Evolutionary conservation across 495 filamentous ascomycete genomes (phyloP).

Genomic region (Neurospora sublineolata): DNA sequence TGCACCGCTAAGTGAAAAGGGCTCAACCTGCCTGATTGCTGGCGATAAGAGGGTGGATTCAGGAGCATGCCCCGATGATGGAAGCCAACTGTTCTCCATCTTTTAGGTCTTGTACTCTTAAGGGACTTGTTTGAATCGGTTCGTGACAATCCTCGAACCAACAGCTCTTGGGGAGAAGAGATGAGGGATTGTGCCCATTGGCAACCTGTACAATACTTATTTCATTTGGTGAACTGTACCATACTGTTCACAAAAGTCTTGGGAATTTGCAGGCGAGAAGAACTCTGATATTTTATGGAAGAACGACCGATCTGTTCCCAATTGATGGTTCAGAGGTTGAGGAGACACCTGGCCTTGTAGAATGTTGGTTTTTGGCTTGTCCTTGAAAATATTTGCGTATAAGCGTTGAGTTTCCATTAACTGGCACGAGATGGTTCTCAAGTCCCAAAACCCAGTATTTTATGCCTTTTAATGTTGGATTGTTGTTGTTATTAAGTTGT

Average conservation of each 20-base stretch:
- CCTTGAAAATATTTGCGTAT: background rate
- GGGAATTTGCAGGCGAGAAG: background rate
- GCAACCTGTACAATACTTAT: background rate
- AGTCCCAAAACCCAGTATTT: background rate
- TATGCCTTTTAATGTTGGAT: background rate
- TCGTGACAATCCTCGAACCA: background rate
- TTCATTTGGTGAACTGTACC: background rate
- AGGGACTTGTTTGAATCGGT: background rate
- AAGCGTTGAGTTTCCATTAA: background rate
- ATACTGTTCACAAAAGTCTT: background rate
- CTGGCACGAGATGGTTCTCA: too few relatives aligned
- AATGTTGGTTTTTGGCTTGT: background rate
- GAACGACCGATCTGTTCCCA: background rate
- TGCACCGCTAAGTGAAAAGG: slow-evolving; percentile 29
- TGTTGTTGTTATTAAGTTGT: background rate
- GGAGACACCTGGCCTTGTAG: background rate
- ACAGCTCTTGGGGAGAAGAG: background rate
- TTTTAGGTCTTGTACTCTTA: slow-evolving; percentile 11
- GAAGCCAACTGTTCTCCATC: slow-evolving; percentile 36
- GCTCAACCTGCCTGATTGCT: slow-evolving; percentile 30
- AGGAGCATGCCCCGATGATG: slow-evolving; percentile 29
- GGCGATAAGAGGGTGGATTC: slow-evolving; percentile 29
- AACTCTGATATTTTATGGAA: background rate
- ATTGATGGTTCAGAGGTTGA: background rate
- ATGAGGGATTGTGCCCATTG: background rate